phyloP scores from a whole-genome alignment of 768 basidiomycete genomes.

The Pulveroboletus sp. region DNA sequence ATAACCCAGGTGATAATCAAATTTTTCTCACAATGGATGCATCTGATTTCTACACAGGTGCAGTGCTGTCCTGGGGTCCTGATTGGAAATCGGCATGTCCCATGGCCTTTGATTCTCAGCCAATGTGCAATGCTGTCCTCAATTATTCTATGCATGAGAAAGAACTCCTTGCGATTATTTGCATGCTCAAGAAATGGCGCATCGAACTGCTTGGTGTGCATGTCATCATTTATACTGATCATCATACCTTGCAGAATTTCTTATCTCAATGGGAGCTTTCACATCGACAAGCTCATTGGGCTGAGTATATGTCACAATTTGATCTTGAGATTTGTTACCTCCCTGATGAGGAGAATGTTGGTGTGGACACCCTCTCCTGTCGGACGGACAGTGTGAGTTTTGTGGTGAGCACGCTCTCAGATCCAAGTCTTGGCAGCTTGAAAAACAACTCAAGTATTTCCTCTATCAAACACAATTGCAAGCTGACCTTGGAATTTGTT shows the following conservation, averaged over 20 bases:
- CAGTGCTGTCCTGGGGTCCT: not conserved
- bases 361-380: no score
- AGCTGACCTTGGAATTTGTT: no score
- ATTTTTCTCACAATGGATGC: slow-evolving; percentile 19
- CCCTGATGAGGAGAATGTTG: slow-evolving; percentile 29
- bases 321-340: slow-evolving; percentile 17
- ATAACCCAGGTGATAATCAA: slow-evolving; percentile 14
- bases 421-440: no score
- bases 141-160: no score
- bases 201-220: not conserved
- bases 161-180: slow-evolving; percentile 34
- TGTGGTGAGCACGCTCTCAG: no score
- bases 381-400: no score
- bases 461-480: no score
- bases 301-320: slow-evolving; percentile 35
- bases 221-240: slow-evolving; percentile 27
- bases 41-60: not conserved
- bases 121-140: no score
- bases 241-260: slow-evolving; percentile 20
- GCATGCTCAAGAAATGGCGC: slow-evolving; percentile 28
- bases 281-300: slow-evolving; percentile 33
- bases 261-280: not conserved
- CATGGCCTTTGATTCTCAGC: not conserved
- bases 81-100: not conserved
- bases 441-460: no score